Conservation (phyloP, 192 early-diverging fungal species). For the Bifiguratus adelaidae region DNA sequence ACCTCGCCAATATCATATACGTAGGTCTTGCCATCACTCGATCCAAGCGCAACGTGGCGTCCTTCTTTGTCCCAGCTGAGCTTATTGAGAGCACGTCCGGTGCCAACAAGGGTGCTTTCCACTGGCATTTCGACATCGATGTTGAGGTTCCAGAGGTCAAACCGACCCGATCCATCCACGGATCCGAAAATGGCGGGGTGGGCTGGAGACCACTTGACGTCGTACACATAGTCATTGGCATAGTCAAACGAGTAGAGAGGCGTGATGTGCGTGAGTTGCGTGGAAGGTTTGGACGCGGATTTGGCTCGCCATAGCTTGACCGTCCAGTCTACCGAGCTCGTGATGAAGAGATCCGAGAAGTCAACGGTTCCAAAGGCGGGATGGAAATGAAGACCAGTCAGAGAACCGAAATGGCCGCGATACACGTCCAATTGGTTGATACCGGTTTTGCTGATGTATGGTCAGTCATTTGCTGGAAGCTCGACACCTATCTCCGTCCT, state of each 20-base stretch:
- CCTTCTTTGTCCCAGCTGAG: conserved; percentile 92
- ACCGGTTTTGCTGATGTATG: conserved; percentile 82
- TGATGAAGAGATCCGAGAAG: conserved; percentile 88
- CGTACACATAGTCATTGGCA: conserved; percentile 94
- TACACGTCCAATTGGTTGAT: conserved; percentile 82
- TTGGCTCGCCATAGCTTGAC: conserved; percentile 88
- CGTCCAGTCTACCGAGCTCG: conserved; percentile 93
- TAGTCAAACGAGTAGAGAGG: conserved; percentile 83
- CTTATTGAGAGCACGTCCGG: conserved; percentile 76
- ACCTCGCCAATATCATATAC: conserved; percentile 94
- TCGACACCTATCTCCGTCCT: not conserved
- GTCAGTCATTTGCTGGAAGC: not conserved
- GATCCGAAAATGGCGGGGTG: conserved; percentile 91
- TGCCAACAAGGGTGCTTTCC: conserved; percentile 43
- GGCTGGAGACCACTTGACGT: conserved; percentile 95
- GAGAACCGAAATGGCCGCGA: conserved; percentile 76
- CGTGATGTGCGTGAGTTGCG: conserved; percentile 34
- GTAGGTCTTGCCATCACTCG: conserved; percentile 73
- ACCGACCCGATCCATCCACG: conserved; percentile 81
- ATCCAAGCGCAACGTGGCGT: conserved; percentile 65
- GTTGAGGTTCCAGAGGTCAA: conserved; percentile 94
- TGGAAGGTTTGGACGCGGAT: conserved; percentile 38
- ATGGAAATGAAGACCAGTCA: conserved; percentile 90
- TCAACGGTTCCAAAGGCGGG: conserved; percentile 69
- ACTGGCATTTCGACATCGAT: conserved; percentile 30